phyloP scores from a whole-genome alignment of 2,329 filamentous ascomycete genomes.

The Raffaelea arxii region DNA sequence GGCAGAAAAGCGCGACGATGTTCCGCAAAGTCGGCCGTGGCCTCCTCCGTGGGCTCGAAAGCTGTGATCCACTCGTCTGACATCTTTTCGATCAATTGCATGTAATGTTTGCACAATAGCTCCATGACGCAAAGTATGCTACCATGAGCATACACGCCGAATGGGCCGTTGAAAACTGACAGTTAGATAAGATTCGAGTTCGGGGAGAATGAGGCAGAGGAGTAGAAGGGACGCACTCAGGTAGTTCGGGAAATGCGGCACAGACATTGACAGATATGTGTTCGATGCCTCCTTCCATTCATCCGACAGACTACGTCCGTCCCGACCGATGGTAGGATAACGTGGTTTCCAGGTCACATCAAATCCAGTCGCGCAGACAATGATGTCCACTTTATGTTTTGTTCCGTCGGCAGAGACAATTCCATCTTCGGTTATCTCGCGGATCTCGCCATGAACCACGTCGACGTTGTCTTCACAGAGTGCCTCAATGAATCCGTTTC shows the following conservation, averaged over 20 bases:
- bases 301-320: constrained; percentile 36
- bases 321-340: constrained; percentile 36
- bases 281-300: constrained; percentile 31
- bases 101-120: constrained; percentile 37
- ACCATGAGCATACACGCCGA: constrained; percentile 37
- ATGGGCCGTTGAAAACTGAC: constrained; percentile 36
- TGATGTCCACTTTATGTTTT: constrained; percentile 40
- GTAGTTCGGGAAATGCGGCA: constrained; percentile 42
- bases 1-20: constrained; percentile 40
- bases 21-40: constrained; percentile 38
- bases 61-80: constrained; percentile 14
- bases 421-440: constrained; percentile 33
- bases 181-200: too few species aligned
- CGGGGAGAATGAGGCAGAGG: neutral
- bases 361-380: constrained; percentile 48
- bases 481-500: constrained; percentile 37
- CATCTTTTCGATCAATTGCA: constrained; percentile 30
- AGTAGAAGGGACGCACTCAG: constrained; percentile 27
- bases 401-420: constrained; percentile 34
- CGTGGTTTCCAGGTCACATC: constrained; percentile 40
- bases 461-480: constrained; percentile 35
- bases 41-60: constrained; percentile 31
- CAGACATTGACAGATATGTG: constrained; percentile 41
- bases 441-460: constrained; percentile 34
- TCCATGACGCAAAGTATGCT: constrained; percentile 39